Evolutionary conservation across 176 grass and related monocot species (phyloP), one percentile per base, ranked within the genome.

Genomic region (Urochloa ruziziensis): DNA sequence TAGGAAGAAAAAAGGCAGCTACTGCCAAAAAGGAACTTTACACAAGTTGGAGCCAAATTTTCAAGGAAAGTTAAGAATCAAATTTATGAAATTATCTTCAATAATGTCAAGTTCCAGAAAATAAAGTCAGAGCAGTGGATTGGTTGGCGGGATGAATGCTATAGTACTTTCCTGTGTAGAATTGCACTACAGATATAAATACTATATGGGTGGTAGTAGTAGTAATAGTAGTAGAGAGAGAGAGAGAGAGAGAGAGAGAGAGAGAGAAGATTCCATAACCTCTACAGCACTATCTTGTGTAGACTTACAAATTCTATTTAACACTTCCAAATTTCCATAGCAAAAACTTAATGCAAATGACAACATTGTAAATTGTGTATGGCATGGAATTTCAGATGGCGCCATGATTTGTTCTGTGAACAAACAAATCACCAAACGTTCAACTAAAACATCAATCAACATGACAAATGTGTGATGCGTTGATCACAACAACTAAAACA

Each of bases 81-180:
- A n/a, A 56, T 56, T 70, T 76, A 80, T 70, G 52, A 75, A 69
- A 75, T 56, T 79, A 33, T 65, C 43, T 58, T 28, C 28, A 78
- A 71, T 2, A 73, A 5, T 37, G 12, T 7, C 17, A 80, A 32
- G 39, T 59, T 52, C 29, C 19, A 67, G 57, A 59, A 51, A 62
- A 62, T 51, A 43, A 79, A 40, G 61, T 39, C 23, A 37, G 27
- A 67, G 25, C 18, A 69, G n/a, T n/a, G n/a, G n/a, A 77, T 9
- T 46, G 5, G 32, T 10, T 24, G 39, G 16, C 36, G 48, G 39
- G 27, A 62, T 11, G 10, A 82, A 18, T 24, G 24, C 16, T 21
- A 10, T 16, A 57, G 40, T 46, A 58, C 39, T 19, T 4, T 52
- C 17, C 1, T 29, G 28, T 64, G 30, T 48, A 48, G 25, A 48